Percentiles rank a stretch among this genome's conserved stretches.
Conservation (phyloP, 305 asterid genomes). For the Fraxinus sp. region DNA sequence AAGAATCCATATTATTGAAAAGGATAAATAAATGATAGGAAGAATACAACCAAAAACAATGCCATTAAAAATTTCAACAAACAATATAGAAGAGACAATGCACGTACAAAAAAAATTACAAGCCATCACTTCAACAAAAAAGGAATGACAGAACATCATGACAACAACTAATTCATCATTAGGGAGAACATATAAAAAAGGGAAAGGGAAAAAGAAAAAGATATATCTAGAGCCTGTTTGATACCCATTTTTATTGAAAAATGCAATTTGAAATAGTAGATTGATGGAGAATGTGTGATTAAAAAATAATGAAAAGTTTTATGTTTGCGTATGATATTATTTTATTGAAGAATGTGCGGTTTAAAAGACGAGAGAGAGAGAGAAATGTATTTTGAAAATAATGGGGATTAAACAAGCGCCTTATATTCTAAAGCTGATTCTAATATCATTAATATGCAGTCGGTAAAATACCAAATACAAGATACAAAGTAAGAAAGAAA, state of each 20-base stretch:
- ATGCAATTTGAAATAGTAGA: no score
- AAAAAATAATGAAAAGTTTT: no score
- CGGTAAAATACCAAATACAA: background rate
- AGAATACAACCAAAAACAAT: background rate
- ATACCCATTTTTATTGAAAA: no score
- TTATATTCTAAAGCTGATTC: background rate
- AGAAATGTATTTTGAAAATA: no score
- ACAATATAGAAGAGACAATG: background rate
- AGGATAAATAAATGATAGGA: background rate
- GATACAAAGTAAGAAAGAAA: background rate
- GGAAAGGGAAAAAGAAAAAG: background rate
- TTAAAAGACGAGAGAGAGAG: no score
- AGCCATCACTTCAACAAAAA: background rate
- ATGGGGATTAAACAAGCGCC: no score
- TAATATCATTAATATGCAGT: background rate
- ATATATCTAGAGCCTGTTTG: background rate
- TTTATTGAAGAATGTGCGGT: no score
- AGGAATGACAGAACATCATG: background rate
- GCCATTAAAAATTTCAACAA: background rate
- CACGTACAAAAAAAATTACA: background rate
- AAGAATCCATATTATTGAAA: background rate
- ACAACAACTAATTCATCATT: background rate
- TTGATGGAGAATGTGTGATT: no score
- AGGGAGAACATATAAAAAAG: background rate
- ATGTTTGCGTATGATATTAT: no score